Evolutionary conservation across 202 grass and related monocot species (phyloP).

Genomic region (Musa balbisiana): DNA sequence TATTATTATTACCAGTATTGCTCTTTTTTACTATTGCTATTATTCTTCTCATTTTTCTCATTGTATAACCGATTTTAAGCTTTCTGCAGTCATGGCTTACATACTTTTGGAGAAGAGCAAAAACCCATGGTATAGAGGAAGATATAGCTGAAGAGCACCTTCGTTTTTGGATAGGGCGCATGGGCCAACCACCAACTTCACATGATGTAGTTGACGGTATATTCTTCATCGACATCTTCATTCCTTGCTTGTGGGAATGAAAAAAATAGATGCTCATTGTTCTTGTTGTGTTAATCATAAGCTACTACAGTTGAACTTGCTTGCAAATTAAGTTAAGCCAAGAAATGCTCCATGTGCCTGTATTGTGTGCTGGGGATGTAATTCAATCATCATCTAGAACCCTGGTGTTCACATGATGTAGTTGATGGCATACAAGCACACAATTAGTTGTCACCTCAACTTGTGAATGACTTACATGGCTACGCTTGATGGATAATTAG

Average conservation of each 20-base stretch:
- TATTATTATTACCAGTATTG: no score
- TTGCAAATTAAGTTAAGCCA: no score
- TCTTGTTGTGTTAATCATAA: no score
- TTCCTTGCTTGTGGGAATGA: no score
- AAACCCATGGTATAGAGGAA: conserved; percentile 59
- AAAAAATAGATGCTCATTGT: no score
- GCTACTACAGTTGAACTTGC: no score
- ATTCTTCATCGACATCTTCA: not conserved
- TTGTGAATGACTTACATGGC: not conserved
- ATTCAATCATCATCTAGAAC: no score
- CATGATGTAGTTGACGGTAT: conserved; percentile 91
- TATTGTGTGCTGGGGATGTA: no score
- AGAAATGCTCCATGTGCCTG: no score
- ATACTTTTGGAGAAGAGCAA: conserved; percentile 92
- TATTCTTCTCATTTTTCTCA: not conserved
- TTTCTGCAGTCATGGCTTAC: conserved; percentile 51
- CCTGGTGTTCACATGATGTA: no score
- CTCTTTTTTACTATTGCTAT: not conserved
- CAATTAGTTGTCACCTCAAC: not conserved
- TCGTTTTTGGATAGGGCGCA: conserved; percentile 64
- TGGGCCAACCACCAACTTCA: conserved; percentile 55
- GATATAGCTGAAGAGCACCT: conserved; percentile 78
- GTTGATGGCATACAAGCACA: no score
- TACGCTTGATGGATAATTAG: not conserved
- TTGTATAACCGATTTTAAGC: not conserved